phyloP scores from a whole-genome alignment of 495 filamentous ascomycete species.

The Endocarpon pusillum region DNA sequence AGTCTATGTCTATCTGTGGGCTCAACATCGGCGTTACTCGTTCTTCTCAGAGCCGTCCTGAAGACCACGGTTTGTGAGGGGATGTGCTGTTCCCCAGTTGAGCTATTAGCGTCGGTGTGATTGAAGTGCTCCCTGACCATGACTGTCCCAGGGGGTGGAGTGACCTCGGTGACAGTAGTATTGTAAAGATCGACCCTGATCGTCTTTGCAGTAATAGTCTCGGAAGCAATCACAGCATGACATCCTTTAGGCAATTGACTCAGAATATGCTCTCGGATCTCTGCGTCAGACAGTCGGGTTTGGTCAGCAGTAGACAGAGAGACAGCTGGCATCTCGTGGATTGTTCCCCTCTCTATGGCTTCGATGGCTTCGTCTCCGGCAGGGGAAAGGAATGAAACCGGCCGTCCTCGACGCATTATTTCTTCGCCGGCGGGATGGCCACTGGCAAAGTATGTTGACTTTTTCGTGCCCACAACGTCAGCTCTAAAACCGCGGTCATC shows the following conservation, averaged over 20 bases:
- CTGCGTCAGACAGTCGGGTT: conserved; percentile 25
- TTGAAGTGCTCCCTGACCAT: conserved; percentile 40
- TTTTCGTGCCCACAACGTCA: conserved; percentile 35
- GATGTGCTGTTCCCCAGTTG: conserved; percentile 8
- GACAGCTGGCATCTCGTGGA: conserved; percentile 15
- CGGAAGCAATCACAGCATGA: conserved; percentile 46
- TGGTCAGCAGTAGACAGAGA: conserved; percentile 18
- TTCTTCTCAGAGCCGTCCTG: conserved; percentile 26
- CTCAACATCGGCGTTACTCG: conserved; percentile 21
- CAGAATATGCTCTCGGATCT: conserved; percentile 28
- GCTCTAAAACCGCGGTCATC: conserved; percentile 43
- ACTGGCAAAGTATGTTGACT: conserved; percentile 13
- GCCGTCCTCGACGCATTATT: conserved; percentile 10
- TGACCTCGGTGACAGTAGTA: conserved; percentile 36
- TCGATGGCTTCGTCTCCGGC: conserved; percentile 26
- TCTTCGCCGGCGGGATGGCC: conserved; percentile 6
- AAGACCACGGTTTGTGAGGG: conserved; percentile 30
- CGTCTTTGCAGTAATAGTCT: conserved; percentile 45
- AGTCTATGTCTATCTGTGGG: conserved; percentile 1
- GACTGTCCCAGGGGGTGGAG: conserved; percentile 48
- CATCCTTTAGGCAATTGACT: conserved; percentile 27
- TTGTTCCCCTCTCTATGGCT: conserved; percentile 24
- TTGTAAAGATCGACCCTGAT: conserved; percentile 59
- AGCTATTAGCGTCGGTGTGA: conserved; percentile 17
- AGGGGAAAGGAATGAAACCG: conserved; percentile 22